These are phyloP conservation scores for Aphanomyces stellatus DNA, from an alignment of 352 stramenopile genomes.

Conservation along the genomic window DNA sequence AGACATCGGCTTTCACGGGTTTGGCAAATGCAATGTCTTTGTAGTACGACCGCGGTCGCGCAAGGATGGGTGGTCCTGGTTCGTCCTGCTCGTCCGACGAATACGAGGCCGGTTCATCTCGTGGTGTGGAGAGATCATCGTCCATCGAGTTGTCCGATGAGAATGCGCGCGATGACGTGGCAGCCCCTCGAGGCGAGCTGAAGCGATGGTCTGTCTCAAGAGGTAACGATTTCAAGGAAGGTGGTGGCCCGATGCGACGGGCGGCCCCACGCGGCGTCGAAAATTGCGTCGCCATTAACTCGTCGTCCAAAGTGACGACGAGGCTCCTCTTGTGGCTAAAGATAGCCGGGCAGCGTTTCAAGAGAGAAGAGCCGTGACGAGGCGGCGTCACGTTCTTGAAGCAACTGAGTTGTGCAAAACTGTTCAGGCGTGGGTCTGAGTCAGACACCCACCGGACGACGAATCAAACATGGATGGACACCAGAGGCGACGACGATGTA, in stretches of 20 bases:
- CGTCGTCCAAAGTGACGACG: neutral
- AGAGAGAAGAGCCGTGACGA: too few species aligned
- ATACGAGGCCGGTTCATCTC: neutral
- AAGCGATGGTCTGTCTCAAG: neutral
- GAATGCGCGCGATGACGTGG: neutral
- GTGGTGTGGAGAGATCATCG: neutral
- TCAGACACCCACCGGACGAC: neutral
- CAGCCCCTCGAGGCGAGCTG: neutral
- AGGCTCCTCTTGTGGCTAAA: neutral
- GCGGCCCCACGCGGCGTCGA: neutral
- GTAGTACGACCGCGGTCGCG: neutral
- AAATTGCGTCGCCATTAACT: constrained; percentile 4
- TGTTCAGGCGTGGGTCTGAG: neutral
- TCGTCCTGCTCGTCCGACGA: constrained; percentile 1
- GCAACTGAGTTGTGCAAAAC: neutral
- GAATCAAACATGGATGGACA: neutral
- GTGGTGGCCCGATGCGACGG: neutral
- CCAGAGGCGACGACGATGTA: too few species aligned
- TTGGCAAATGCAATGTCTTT: constrained; percentile 8
- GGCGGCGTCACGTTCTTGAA: too few species aligned
- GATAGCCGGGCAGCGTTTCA: neutral
- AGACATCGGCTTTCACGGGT: constrained; percentile 41
- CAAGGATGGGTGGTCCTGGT: too few species aligned
- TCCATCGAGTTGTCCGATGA: neutral
- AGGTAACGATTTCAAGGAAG: neutral